These are phyloP conservation scores for Niveomyces coronatus DNA, from an alignment of 2,329 filamentous ascomycete species.

Conservation along the genomic window DNA sequence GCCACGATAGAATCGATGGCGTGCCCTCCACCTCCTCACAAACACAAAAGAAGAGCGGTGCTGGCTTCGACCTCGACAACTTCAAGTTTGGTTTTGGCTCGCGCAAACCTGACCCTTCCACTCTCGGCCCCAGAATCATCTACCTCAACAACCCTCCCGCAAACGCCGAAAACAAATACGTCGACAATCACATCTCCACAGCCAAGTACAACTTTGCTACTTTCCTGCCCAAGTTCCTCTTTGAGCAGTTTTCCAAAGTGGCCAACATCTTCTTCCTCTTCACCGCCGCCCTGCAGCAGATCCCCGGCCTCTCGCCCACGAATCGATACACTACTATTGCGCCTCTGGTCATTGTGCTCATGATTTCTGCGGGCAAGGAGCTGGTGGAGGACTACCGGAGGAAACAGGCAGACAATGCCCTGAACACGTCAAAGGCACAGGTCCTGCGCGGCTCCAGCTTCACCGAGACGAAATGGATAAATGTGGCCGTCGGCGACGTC, in stretches of 20 bases:
- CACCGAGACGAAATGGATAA: conserved; percentile 83
- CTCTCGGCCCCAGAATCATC: conserved; percentile 83
- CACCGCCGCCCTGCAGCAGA: conserved; percentile 88
- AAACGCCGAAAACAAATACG: conserved; percentile 80
- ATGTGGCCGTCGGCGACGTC: conserved; percentile 86
- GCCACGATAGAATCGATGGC: conserved; percentile 26
- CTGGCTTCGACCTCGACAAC: conserved; percentile 53
- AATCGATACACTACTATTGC: conserved; percentile 95
- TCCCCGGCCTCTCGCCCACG: conserved; percentile 87
- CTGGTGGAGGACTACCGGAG: conserved; percentile 87
- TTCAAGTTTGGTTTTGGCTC: conserved; percentile 92
- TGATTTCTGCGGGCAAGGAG: conserved; percentile 95
- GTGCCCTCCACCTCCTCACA: conserved; percentile 27
- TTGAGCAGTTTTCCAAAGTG: conserved; percentile 98
- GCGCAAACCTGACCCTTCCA: conserved; percentile 78
- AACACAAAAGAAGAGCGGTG: conserved; percentile 32
- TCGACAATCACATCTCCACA: conserved; percentile 95
- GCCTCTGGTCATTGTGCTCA: conserved; percentile 77
- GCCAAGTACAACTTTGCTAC: conserved; percentile 93
- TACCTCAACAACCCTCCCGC: conserved; percentile 93
- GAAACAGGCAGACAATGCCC: conserved; percentile 71
- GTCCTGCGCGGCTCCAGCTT: conserved; percentile 79
- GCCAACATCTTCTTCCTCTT: conserved; percentile 99
- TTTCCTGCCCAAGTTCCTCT: conserved; percentile 92
- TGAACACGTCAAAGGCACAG: conserved; percentile 80